Evolutionary conservation across 495 filamentous ascomycete species (phyloP).

Genomic region (Penicillium chermesinum): DNA sequence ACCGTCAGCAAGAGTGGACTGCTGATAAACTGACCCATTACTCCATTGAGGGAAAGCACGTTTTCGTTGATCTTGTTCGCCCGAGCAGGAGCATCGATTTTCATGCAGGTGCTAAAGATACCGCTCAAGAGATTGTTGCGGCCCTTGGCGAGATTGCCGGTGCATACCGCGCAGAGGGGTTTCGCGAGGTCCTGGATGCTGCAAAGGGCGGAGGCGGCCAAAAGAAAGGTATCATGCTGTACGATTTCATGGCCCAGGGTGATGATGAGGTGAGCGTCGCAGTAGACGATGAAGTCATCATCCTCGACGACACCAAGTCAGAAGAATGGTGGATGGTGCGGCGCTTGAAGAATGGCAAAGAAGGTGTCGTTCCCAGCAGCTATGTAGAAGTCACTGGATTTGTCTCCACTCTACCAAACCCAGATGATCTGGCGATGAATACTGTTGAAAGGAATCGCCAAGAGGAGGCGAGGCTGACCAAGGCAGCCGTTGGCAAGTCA

Average conservation of each 20-base stretch:
- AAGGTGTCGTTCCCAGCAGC: constrained; percentile 97
- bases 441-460: constrained; percentile 74
- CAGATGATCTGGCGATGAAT: constrained; percentile 64
- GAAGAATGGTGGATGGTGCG: constrained; percentile 99
- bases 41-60: constrained; percentile 95
- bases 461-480: constrained; percentile 76
- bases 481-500: constrained; percentile 62
- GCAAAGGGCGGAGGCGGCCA: constrained; percentile 60
- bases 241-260: constrained; percentile 94
- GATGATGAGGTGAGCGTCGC: constrained; percentile 94
- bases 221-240: constrained; percentile 79
- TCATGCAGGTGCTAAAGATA: constrained; percentile 95
- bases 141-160: constrained; percentile 87
- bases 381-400: constrained; percentile 83
- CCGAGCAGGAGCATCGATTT: constrained; percentile 94
- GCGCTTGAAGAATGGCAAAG: constrained; percentile 80
- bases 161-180: constrained; percentile 72
- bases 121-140: constrained; percentile 84
- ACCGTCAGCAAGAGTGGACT: constrained; percentile 83
- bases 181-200: constrained; percentile 82
- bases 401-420: constrained; percentile 42
- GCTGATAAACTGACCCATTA: constrained; percentile 92
- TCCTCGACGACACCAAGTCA: constrained; percentile 84
- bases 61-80: constrained; percentile 87
- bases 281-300: constrained; percentile 82